phyloP scores from a whole-genome alignment of 139 green algal species.

The Micractinium conductrix region DNA sequence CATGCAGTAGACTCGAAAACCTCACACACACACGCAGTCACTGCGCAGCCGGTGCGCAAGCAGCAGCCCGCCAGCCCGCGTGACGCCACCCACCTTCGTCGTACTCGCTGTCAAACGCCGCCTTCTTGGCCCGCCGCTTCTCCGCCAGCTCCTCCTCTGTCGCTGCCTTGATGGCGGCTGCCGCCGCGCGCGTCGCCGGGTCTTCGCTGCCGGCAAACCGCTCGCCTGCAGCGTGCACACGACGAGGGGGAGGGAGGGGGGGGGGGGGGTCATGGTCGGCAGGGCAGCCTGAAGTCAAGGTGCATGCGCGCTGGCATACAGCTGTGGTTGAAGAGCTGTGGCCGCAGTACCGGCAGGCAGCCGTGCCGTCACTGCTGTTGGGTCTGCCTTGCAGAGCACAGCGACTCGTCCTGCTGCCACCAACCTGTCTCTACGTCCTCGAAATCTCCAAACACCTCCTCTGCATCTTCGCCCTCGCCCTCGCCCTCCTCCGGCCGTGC shows the following conservation, averaged over 20 bases:
- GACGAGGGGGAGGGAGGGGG: too few relatives aligned
- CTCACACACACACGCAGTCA: too few relatives aligned
- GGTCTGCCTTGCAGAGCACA: too few relatives aligned
- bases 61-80: background rate
- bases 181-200: slow-evolving; percentile 67
- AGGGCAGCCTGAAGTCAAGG: too few relatives aligned
- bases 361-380: background rate
- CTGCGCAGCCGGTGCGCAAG: too few relatives aligned
- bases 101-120: slow-evolving; percentile 78
- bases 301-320: too few relatives aligned
- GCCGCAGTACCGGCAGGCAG: background rate
- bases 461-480: slow-evolving; percentile 47
- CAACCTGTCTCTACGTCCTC: slow-evolving; percentile 94
- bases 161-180: slow-evolving; percentile 40
- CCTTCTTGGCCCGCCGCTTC: slow-evolving; percentile 84
- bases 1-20: too few relatives aligned
- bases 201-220: slow-evolving; percentile 48
- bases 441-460: slow-evolving; percentile 77
- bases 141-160: slow-evolving; percentile 55
- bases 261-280: too few relatives aligned
- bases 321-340: too few relatives aligned
- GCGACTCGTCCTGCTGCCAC: too few relatives aligned
- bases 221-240: slow-evolving; percentile 25
- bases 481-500: slow-evolving; percentile 56
- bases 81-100: slow-evolving; percentile 52